Percentiles rank a stretch among this genome's conserved stretches.
Evolutionary conservation across 306 rosid genomes (phyloP).

Genomic region (Prosopis cineraria): DNA sequence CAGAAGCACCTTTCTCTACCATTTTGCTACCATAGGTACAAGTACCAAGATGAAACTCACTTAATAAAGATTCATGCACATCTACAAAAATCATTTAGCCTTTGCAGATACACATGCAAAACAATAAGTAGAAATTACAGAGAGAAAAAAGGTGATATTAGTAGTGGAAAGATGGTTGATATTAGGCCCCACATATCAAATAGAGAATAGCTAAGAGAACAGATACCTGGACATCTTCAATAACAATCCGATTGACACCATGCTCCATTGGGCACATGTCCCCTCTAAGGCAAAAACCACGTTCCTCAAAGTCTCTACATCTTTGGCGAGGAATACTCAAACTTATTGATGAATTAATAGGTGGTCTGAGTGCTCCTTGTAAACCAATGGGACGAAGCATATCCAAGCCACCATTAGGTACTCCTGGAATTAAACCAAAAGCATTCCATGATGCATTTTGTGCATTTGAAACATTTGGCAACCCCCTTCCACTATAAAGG

Average conservation of each 20-base stretch:
- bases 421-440: conserved; percentile 78
- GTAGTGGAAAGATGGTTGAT: not conserved
- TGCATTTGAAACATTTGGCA: conserved; percentile 82
- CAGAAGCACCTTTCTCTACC: not conserved
- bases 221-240: conserved; percentile 97
- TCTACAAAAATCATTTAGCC: not conserved
- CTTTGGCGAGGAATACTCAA: conserved; percentile 81
- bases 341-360: conserved; percentile 78
- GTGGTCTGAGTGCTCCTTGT: conserved; percentile 84
- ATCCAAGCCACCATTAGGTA: conserved; percentile 87
- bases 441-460: conserved; percentile 87
- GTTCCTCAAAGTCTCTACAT: conserved; percentile 99
- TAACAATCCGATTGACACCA: conserved; percentile 92
- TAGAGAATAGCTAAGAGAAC: conserved; percentile 18
- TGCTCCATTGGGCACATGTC: conserved; percentile 99
- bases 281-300: conserved; percentile 98
- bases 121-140: not conserved
- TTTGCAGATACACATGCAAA: not conserved
- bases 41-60: not conserved
- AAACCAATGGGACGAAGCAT: conserved; percentile 82
- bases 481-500: conserved; percentile 76
- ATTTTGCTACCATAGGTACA: not conserved
- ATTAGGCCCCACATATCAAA: not conserved
- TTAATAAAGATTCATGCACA: not conserved
- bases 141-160: not conserved